phyloP scores from a whole-genome alignment of 805 yeast species.

The Yarrowia divulgata region DNA sequence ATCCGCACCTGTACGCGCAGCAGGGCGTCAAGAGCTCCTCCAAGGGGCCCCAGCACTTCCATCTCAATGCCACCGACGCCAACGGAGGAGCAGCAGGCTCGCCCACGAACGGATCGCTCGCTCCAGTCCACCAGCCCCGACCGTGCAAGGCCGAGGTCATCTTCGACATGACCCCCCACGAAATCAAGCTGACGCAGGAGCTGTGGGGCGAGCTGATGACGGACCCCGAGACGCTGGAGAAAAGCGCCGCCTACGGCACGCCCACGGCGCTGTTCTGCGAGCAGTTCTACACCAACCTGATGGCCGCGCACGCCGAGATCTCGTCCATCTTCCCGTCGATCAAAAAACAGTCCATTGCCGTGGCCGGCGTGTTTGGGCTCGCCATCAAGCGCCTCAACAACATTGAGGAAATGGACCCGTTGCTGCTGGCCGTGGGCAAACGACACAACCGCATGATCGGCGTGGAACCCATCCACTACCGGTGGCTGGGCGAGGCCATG shows the following conservation, averaged over 20 bases:
- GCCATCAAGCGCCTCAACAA: conserved; percentile 72
- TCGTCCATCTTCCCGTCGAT: conserved; percentile 75
- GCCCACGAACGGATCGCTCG: background rate
- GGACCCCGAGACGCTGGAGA: conserved; percentile 37
- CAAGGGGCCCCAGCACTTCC: conserved; percentile 12
- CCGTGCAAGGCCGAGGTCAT: conserved; percentile 26
- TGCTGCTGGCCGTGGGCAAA: conserved; percentile 69
- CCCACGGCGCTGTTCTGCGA: conserved; percentile 70
- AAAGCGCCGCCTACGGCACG: conserved; percentile 4
- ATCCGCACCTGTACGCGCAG: conserved; percentile 23
- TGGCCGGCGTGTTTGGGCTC: conserved; percentile 77
- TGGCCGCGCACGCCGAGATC: conserved; percentile 65
- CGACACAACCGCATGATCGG: conserved; percentile 78
- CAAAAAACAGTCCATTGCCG: conserved; percentile 78
- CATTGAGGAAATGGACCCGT: conserved; percentile 63
- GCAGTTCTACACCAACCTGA: conserved; percentile 75
- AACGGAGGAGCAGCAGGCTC: too few species aligned
- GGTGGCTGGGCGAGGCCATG: conserved; percentile 47
- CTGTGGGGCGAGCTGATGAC: conserved; percentile 38
- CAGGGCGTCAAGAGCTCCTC: background rate
- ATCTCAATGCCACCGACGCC: conserved; percentile 21
- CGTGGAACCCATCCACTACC: conserved; percentile 56
- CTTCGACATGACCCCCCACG: conserved; percentile 23
- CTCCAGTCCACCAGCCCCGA: background rate
- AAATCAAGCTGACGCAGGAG: background rate